Evolutionary conservation across 306 rosid species (phyloP).

Genomic region (Gleditsia sinensis): DNA sequence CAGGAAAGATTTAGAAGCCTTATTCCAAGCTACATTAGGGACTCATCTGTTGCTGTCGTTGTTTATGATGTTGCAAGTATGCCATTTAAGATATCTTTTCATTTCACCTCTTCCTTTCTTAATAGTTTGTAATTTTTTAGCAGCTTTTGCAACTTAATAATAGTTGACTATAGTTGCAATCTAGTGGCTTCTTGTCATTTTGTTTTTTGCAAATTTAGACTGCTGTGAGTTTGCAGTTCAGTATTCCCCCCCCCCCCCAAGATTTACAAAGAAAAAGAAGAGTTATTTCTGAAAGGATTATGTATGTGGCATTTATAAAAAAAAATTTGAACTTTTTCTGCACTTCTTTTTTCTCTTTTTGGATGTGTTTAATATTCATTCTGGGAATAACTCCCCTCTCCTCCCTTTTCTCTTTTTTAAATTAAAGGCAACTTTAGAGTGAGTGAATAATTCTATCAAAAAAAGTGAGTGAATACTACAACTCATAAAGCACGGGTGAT

Average conservation of each 20-base stretch:
- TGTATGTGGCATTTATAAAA: background rate
- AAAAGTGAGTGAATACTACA: constrained; percentile 4
- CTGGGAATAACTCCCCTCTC: background rate
- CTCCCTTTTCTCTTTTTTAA: background rate
- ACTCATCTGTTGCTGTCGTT: constrained; percentile 66
- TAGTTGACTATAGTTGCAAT: constrained; percentile 9
- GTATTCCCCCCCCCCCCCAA: constrained; percentile 13
- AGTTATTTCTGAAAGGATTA: constrained; percentile 1
- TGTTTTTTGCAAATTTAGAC: background rate
- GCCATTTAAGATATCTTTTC: constrained; percentile 30
- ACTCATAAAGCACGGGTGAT: background rate
- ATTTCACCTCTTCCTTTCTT: constrained; percentile 26
- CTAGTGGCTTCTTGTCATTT: background rate
- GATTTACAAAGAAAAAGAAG: background rate
- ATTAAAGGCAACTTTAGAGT: background rate
- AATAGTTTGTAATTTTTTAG: constrained; percentile 13
- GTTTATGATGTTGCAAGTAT: constrained; percentile 67
- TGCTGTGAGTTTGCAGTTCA: constrained; percentile 18
- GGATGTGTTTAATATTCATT: constrained; percentile 14
- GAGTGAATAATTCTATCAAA: background rate
- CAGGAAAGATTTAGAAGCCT: constrained; percentile 74
- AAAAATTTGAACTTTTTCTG: background rate
- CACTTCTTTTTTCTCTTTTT: constrained; percentile 21
- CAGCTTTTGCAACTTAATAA: constrained; percentile 1
- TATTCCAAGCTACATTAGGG: constrained; percentile 71